phyloP scores from a whole-genome alignment of 2,329 filamentous ascomycete species.

The Phaeoacremonium minimum region DNA sequence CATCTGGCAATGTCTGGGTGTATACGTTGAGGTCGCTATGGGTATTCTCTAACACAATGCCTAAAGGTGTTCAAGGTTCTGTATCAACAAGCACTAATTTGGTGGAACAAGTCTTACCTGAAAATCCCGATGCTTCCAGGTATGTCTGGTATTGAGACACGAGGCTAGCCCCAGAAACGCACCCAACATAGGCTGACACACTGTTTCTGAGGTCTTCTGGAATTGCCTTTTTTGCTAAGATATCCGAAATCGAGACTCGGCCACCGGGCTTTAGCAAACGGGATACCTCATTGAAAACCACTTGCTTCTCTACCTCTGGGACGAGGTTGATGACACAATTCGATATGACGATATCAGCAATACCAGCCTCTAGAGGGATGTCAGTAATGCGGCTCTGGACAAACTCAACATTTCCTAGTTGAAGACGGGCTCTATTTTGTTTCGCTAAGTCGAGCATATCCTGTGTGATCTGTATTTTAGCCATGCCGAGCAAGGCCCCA shows the following conservation, averaged over 20 bases:
- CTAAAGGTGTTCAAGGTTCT: conserved; percentile 15
- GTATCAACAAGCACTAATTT: neutral
- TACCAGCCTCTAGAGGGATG: conserved; percentile 35
- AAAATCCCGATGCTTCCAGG: conserved; percentile 45
- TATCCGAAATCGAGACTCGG: conserved; percentile 55
- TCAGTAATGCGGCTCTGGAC: conserved; percentile 45
- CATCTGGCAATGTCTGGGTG: conserved; percentile 21
- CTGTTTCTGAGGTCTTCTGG: conserved; percentile 40
- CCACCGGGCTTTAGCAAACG: conserved; percentile 54
- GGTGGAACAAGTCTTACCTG: conserved; percentile 25
- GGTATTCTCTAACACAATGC: conserved; percentile 38
- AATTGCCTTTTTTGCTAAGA: conserved; percentile 46
- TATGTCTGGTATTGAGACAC: conserved; percentile 47
- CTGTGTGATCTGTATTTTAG: conserved; percentile 28
- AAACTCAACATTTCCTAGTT: conserved; percentile 42
- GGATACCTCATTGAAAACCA: conserved; percentile 53
- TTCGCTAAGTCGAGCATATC: conserved; percentile 50
- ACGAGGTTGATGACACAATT: conserved; percentile 63
- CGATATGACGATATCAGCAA: conserved; percentile 53
- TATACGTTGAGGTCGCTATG: conserved; percentile 44
- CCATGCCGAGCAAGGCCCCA: too few species aligned
- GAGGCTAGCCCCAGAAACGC: conserved; percentile 52
- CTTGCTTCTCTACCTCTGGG: conserved; percentile 43
- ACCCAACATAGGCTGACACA: conserved; percentile 54
- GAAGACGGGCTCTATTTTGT: conserved; percentile 32